Evolutionary conservation across 305 asterid genomes (phyloP).

Genomic region (Fraxinus sp.): DNA sequence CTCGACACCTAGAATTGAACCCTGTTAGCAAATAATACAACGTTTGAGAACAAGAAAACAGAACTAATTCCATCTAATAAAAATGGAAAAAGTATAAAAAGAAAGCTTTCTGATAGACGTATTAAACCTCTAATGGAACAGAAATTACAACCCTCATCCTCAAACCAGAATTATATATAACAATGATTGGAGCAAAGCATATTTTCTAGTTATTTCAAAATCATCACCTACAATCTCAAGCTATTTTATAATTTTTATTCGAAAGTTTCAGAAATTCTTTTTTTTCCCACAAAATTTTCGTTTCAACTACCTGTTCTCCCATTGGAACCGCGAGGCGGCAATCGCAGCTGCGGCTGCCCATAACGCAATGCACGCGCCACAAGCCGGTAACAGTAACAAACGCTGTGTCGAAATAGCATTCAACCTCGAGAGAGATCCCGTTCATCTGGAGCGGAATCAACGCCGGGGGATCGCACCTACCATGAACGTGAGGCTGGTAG

Average conservation of each 20-base stretch:
- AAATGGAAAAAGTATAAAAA: constrained; percentile 12
- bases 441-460: constrained; percentile 90
- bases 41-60: constrained; percentile 46
- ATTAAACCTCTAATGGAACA: background rate
- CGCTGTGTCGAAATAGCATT: constrained; percentile 73
- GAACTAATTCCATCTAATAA: constrained; percentile 2
- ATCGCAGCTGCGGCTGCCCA: constrained; percentile 79
- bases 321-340: constrained; percentile 82
- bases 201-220: background rate
- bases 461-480: constrained; percentile 88
- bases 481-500: constrained; percentile 98
- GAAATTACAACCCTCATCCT: background rate
- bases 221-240: background rate
- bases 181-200: background rate
- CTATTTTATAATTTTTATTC: background rate
- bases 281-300: background rate
- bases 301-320: constrained; percentile 77
- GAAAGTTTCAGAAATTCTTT: background rate
- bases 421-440: constrained; percentile 57
- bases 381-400: constrained; percentile 58
- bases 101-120: background rate
- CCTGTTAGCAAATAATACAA: constrained; percentile 96
- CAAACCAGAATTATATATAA: background rate
- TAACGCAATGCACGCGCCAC: constrained; percentile 95
- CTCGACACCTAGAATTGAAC: constrained; percentile 99